phyloP scores from a whole-genome alignment of 768 basidiomycete genomes.

The Gymnopilus junonius region DNA sequence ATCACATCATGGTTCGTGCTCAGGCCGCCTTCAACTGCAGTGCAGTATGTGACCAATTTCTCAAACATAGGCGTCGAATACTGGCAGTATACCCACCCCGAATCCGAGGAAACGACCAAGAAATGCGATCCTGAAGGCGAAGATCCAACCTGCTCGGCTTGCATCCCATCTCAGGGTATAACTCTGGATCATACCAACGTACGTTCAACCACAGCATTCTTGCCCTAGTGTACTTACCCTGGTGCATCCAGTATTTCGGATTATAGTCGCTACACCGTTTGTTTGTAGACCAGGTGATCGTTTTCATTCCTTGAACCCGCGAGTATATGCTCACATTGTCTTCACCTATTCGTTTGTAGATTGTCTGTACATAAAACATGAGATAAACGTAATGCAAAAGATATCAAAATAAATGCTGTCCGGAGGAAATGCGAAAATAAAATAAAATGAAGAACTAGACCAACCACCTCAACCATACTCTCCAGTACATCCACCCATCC shows the following conservation, averaged over 20 bases:
- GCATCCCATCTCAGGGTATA: constrained; percentile 48
- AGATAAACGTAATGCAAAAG: not conserved
- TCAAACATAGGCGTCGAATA: constrained; percentile 48
- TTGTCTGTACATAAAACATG: not conserved
- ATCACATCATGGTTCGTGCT: constrained; percentile 51
- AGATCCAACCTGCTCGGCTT: constrained; percentile 52
- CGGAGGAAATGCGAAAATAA: no score
- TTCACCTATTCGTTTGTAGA: not conserved
- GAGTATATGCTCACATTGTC: not conserved
- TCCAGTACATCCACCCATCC: no score
- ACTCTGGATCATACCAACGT: constrained; percentile 52
- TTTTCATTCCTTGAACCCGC: not conserved
- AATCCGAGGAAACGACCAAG: constrained; percentile 42
- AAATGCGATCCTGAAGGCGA: constrained; percentile 51
- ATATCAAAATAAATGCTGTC: no score
- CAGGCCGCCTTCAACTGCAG: no score
- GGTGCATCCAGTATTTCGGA: constrained; percentile 16
- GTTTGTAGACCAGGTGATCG: constrained; percentile 7
- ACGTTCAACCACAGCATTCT: constrained; percentile 11
- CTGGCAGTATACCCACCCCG: constrained; percentile 50
- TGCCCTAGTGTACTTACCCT: not conserved
- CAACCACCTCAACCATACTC: not conserved
- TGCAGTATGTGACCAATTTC: no score
- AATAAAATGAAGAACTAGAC: not conserved
- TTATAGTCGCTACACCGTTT: constrained; percentile 18